Base-by-base conservation (phyloP, 202 grass and related monocot species). In the Elaeis oleifera region DNA sequence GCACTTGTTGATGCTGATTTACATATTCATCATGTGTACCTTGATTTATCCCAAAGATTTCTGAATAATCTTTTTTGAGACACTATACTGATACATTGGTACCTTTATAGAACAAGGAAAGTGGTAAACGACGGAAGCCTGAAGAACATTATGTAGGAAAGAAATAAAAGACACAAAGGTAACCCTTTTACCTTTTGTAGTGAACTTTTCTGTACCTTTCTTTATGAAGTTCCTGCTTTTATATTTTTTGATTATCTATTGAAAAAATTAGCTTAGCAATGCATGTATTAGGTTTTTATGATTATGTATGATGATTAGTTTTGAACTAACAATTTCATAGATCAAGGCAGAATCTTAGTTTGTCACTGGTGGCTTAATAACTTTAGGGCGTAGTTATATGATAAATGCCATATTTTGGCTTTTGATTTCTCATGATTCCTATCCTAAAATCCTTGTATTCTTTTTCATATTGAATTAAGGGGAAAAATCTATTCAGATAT, bases 101-200 rank as follows among this genome's bases (percentile, higher is more conserved):
- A 17, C 65, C 51, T 20, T 65, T 75, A 62, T 44, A 96, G 92
- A 78, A 78, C 68, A 96, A 89, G 79, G 92, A 96, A 25, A 82
- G 23, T 44, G 60, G 72, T 28, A 82, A 81, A 81, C 78, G 77
- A 68, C 76, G 84, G 74, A 96, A 89, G 65, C 65, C 68, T 18
- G 88, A 91, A 65, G 84, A 89, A 54, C 79, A 81, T 77, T 89
- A 72, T 78, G 48, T 74, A 56, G 87, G 87, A 18, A 89, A 89
- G 83, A 91, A 58, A 63, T 72, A 67, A 80, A 70, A 71, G 92
- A 91, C 62, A 86, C 74, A 74, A 90, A 85, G 87, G 92, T 91
- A 96, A 26, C 61, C 71, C 76, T 71, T 20, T 56, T 44, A 44
- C 8, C 11, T 72, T 23, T 16, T 60, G 4, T 18, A 28, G 16